Conservation (phyloP, 306 rosid species). For the Cicer bijugum region DNA sequence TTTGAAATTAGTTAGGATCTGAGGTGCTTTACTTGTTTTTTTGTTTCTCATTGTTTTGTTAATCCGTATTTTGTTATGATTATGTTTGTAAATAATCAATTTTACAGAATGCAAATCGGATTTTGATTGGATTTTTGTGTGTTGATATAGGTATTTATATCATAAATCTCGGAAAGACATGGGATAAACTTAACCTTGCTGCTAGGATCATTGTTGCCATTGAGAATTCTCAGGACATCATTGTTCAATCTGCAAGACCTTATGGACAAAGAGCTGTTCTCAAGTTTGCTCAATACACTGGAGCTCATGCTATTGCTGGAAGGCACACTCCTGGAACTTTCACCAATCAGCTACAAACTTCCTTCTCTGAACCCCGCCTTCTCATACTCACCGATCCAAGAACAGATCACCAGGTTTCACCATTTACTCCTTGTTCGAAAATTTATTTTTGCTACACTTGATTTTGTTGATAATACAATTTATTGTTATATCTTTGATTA, state of each 20-base stretch:
- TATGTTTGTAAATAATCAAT: too few relatives aligned
- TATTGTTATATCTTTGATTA: background rate
- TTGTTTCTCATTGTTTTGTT: background rate
- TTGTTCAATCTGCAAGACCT: conserved; percentile 82
- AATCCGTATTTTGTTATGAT: too few relatives aligned
- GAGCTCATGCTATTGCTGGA: conserved; percentile 84
- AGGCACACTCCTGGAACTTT: conserved; percentile 89
- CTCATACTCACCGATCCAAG: conserved; percentile 91
- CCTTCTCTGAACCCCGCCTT: conserved; percentile 85
- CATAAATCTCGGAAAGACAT: conserved; percentile 78
- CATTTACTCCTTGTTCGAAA: background rate
- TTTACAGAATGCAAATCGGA: background rate
- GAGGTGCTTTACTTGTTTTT: background rate
- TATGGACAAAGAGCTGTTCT: conserved; percentile 89
- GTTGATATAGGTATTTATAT: conserved; percentile 66
- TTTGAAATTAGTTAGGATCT: background rate
- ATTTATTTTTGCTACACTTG: background rate
- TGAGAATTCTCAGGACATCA: conserved; percentile 81
- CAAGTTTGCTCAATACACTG: conserved; percentile 82
- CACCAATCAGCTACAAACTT: conserved; percentile 90
- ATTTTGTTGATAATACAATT: background rate
- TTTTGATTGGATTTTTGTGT: background rate
- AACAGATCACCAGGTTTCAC: conserved; percentile 83
- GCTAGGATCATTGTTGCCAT: conserved; percentile 84
- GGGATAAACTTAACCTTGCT: conserved; percentile 85